These are phyloP conservation scores for Trypanosoma melophagium DNA, from an alignment of 208 protist genomes.

Conservation along the genomic window DNA sequence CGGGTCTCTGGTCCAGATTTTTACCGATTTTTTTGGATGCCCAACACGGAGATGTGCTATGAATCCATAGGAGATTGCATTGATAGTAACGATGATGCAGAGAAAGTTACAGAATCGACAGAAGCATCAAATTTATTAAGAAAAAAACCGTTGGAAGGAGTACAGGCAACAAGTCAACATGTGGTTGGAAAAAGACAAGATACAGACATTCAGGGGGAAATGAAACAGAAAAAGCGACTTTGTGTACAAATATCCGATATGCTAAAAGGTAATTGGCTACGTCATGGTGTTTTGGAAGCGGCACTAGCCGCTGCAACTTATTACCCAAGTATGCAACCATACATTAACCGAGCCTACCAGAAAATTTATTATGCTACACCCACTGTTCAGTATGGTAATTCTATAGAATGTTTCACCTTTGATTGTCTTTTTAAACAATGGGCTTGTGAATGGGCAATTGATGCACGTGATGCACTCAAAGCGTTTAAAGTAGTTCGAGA, in stretches of 20 bases:
- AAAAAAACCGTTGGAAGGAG: too few species aligned
- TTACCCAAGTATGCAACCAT: constrained; percentile 51
- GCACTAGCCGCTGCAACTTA: constrained; percentile 42
- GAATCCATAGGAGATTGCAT: constrained; percentile 53
- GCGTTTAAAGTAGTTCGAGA: constrained; percentile 48
- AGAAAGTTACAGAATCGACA: not conserved
- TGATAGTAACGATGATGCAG: constrained; percentile 7
- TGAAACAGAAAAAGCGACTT: constrained; percentile 11
- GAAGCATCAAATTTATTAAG: too few species aligned
- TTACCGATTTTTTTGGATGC: constrained; percentile 82
- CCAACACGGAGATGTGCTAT: constrained; percentile 74
- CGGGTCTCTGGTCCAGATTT: constrained; percentile 45
- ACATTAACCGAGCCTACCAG: constrained; percentile 59
- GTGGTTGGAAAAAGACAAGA: too few species aligned
- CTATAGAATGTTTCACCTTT: constrained; percentile 74
- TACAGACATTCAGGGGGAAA: constrained; percentile 23
- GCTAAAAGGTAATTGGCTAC: constrained; percentile 48
- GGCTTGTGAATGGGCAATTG: constrained; percentile 81
- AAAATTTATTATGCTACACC: constrained; percentile 40
- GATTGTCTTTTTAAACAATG: constrained; percentile 82
- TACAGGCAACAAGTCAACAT: too few species aligned
- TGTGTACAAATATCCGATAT: constrained; percentile 17
- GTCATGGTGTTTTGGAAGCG: constrained; percentile 56
- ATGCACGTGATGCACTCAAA: constrained; percentile 37
- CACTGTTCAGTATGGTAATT: constrained; percentile 47